Base-by-base conservation (phyloP, 2,329 filamentous ascomycete species). In the Apiospora phragmitis region DNA sequence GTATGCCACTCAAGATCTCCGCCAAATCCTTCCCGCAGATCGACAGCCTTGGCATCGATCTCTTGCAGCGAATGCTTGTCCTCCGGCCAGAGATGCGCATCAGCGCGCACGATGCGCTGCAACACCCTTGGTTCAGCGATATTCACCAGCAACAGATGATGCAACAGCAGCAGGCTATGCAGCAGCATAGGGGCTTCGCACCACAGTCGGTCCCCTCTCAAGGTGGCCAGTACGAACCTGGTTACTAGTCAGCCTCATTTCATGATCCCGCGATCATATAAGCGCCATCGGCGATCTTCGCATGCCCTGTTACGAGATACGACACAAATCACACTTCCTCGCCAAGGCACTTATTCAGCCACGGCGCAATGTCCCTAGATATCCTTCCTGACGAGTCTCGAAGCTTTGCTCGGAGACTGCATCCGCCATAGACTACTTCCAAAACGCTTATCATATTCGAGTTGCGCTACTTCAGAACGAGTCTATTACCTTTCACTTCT, bases 61-160 rank as follows among this genome's bases (percentile, higher is more conserved):
- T 99, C 67, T 86, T 99, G 74, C 91, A 93, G 77, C 89, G 93
- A 72, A 97, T 99, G 94, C 89, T 99, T 41, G 95, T 98, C 81
- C 85, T 98, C 69, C 90, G 95, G 42, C 96, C 96, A 0, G 96
- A 99, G 82, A 90, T 97, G 82, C 90, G 96, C 70, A 93, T 97
- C 79, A 95, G 93, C 76, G 96, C 96, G 1, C 87, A 91, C 68
- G 94, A 97, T 73, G 95, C 96, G 4, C 85, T 98, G 51, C 88
- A 92, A 75, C 96, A 99, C 80, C 93, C 92, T 0, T 99, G 96
- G 96, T 99, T 99, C 84, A 89, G 87, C 73, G 93, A 95, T 76
- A 81, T 94, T 21, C 85, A 89, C 76, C 85, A 87, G 71, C 85
- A 89, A 70, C 85, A 87, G 68, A 84, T 24, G 45, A 49, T 51